Evolutionary conservation across 2,329 filamentous ascomycete genomes (phyloP), one percentile per base, ranked within the genome.

Genomic region (Akanthomyces muscarius): DNA sequence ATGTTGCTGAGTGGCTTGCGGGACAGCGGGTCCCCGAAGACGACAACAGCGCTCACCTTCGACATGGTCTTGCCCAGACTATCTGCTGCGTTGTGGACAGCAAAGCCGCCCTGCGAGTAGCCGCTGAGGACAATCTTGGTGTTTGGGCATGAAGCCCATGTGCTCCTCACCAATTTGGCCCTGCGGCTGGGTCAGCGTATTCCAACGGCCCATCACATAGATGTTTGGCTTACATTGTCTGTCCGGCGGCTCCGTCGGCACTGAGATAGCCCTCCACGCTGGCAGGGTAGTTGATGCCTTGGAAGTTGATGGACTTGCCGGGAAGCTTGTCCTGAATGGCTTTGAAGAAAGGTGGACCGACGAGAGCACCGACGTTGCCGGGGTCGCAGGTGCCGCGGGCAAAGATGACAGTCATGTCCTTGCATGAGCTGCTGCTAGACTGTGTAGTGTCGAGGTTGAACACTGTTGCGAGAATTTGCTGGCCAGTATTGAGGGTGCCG

Each of bases 11-110:
- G 59, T 5, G 69, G 44, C 28, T 62, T 51, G 16, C 67, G 66
- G 5, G 70, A 60, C n/a, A 64, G 62, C 1, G 69, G 72, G 55
- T 74, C 72, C n/a, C 72, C 72, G 21, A 74, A 74, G 60, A 73
- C 66, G 16, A 73, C 71, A 18, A 70, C 69, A 52, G 71, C 69
- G 44, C 65, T 69, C 62, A 72, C 65, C 30, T 66, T 70, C 21
- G 68, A 65, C 65, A 70, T 69, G 56, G 41, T 55, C 36, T 65
- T 57, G 44, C 67, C 65, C 14, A 73, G 66, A 36, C 64, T 61
- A 14, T 64, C 60, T 14, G 70, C 65, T 21, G 71, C 72, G 11
- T 72, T 65, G 59, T 71, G 69, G 7, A 71, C 65, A 11, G 70
- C 69, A 58, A 68, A 65, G 47, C 67, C 70, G 16, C 71, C 71